These are phyloP conservation scores for Paralagenidium karlingii DNA, from an alignment of 352 stramenopile genomes.

Conservation along the genomic window DNA sequence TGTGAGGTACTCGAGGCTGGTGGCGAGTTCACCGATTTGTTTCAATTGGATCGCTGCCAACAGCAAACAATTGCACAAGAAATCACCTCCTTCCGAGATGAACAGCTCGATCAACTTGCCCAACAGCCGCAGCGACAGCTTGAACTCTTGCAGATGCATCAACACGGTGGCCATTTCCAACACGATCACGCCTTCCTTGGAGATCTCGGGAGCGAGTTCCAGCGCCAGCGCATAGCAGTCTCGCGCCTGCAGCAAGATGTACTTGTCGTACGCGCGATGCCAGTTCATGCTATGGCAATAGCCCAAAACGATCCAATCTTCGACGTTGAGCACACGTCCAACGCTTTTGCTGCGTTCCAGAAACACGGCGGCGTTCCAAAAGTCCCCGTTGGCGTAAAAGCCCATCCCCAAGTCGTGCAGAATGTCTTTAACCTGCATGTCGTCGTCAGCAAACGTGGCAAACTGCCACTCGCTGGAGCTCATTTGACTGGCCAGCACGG, in stretches of 20 bases:
- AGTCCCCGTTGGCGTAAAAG: constrained; percentile 27
- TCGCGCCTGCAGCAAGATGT: constrained; percentile 30
- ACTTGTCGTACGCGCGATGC: constrained; percentile 38
- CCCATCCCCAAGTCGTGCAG: constrained; percentile 21
- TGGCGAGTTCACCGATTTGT: constrained; percentile 29
- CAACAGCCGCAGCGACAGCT: constrained; percentile 31
- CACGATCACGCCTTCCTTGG: too few species aligned
- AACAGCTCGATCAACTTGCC: constrained; percentile 51
- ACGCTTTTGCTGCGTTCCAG: constrained; percentile 17
- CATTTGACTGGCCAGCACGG: too few species aligned
- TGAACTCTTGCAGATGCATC: constrained; percentile 43
- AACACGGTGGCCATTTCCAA: constrained; percentile 47
- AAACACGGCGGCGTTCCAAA: constrained; percentile 39
- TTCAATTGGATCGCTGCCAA: constrained; percentile 45
- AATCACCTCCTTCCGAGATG: constrained; percentile 21
- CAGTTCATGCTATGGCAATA: constrained; percentile 60
- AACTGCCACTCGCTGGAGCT: too few species aligned
- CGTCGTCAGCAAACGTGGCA: too few species aligned
- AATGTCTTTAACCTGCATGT: constrained; percentile 18
- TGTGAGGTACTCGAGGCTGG: constrained; percentile 43
- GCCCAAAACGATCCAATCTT: constrained; percentile 16
- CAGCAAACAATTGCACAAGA: constrained; percentile 42
- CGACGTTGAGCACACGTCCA: not conserved
- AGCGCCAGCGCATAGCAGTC: constrained; percentile 27
- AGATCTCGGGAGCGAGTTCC: constrained; percentile 25